Percentiles rank a stretch among this genome's conserved stretches.
Conservation (phyloP, 208 protist species). For the Trypanosoma grayi region DNA sequence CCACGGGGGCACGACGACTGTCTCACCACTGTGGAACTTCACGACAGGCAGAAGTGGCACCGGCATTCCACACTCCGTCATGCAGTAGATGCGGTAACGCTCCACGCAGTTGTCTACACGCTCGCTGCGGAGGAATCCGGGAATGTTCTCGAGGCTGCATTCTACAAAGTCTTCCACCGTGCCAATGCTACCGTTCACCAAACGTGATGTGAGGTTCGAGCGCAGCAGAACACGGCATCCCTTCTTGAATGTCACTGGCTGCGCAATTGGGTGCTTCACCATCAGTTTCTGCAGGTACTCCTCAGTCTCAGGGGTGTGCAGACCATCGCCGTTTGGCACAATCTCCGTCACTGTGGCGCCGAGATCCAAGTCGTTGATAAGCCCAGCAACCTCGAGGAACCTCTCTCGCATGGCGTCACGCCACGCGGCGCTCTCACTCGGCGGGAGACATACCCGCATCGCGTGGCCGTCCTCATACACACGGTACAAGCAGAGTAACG, state of each 20-base stretch:
- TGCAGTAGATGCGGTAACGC: slow-evolving; percentile 77
- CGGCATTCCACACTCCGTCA: slow-evolving; percentile 78
- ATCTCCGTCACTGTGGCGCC: slow-evolving; percentile 79
- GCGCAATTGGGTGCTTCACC: slow-evolving; percentile 80
- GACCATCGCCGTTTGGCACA: slow-evolving; percentile 71
- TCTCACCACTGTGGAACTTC: slow-evolving; percentile 81
- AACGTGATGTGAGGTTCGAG: slow-evolving; percentile 65
- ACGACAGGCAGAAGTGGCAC: slow-evolving; percentile 83
- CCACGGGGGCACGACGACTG: slow-evolving; percentile 76
- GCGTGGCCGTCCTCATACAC: slow-evolving; percentile 86
- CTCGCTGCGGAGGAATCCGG: slow-evolving; percentile 57
- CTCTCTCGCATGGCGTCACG: slow-evolving; percentile 79
- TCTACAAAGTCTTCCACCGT: slow-evolving; percentile 84
- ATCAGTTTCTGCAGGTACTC: slow-evolving; percentile 79
- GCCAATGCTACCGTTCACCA: slow-evolving; percentile 89
- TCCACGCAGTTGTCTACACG: slow-evolving; percentile 65
- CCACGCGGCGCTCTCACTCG: slow-evolving; percentile 74
- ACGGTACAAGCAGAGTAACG: slow-evolving; percentile 73
- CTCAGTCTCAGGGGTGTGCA: slow-evolving; percentile 77
- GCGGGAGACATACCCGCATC: slow-evolving; percentile 83
- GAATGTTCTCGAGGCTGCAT: slow-evolving; percentile 67
- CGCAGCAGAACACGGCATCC: slow-evolving; percentile 84
- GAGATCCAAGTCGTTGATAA: slow-evolving; percentile 75
- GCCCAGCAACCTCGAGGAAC: slow-evolving; percentile 69
- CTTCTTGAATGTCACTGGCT: slow-evolving; percentile 82